phyloP scores from a whole-genome alignment of 1,284 basidiomycete genomes.

The Cryptococcus sp. region DNA sequence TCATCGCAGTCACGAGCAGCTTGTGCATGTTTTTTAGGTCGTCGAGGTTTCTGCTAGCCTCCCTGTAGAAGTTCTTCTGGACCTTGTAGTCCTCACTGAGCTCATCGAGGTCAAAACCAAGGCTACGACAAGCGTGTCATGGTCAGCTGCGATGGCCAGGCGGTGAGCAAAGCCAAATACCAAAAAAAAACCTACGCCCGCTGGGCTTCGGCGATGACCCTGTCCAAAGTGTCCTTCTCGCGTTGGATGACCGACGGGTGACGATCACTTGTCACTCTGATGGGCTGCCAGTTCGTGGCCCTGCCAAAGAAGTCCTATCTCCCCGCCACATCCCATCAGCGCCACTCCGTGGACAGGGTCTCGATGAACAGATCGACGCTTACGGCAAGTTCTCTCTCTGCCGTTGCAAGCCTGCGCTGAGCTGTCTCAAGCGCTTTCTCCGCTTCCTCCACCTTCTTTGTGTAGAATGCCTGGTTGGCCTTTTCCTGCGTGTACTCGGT shows the following conservation, averaged over 20 bases:
- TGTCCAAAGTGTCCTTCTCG: conserved; percentile 61
- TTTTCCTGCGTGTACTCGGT: neutral
- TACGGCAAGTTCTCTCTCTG: neutral
- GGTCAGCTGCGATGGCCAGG: neutral
- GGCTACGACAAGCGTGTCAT: conserved; percentile 50
- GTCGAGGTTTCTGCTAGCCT: conserved; percentile 4
- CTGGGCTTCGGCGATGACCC: conserved; percentile 67
- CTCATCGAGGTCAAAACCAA: conserved; percentile 73
- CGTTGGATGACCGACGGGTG: conserved; percentile 59
- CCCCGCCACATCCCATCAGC: neutral
- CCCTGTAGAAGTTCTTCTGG: neutral
- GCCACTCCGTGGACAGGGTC: neutral
- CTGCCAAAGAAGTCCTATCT: conserved; percentile 19
- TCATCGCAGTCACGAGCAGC: conserved; percentile 17
- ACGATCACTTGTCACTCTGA: conserved; percentile 59
- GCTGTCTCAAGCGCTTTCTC: neutral
- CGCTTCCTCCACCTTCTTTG: neutral
- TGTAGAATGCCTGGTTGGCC: neutral
- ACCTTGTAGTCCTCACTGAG: conserved; percentile 64
- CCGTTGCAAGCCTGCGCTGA: neutral
- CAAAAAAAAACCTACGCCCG: conserved; percentile 56
- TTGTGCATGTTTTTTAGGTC: conserved; percentile 40
- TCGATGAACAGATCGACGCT: neutral
- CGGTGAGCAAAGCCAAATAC: no score
- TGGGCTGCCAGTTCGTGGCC: conserved; percentile 51